Evolutionary conservation across 345 rosid genomes (phyloP), one percentile per base, ranked within the genome.

Genomic region (Ceriops tagal): DNA sequence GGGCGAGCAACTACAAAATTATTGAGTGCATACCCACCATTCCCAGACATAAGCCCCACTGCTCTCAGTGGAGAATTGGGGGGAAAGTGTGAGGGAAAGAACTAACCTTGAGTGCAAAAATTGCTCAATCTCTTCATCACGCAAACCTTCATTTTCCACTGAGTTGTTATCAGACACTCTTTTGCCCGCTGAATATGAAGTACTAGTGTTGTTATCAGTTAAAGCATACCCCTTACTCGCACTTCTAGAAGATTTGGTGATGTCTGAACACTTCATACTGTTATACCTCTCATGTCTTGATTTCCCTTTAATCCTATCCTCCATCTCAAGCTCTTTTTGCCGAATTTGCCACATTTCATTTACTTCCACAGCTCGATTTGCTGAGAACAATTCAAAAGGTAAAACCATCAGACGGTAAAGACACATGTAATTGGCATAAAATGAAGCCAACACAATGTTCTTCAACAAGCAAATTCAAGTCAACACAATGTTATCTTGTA

Each of bases 341-440:
- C 92, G 87, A 53, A 69, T 72, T 35, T 82, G 85, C 95, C 98
- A 93, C 93, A 93, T 88, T 77, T 93, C 97, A 68, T 77, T 88
- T 58, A 87, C 89, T 80, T 93, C 96, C 62, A 84, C 95, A 26
- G 85, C 84, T 86, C 82, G 85, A 81, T 91, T 93, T 52, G 93
- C 98, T 91, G 83, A 52, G 34, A 30, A 63, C 5, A 28, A 68
- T 62, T 32, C 30, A 37, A 58, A 27, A 72, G 39, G 61, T 49
- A 28, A 46, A 65, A 47, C 62, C 49, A 79, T 24, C 21, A 76
- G 56, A 52, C 59, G 39, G 58, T 31, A 31, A 30, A 66, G 26
- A 62, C 8, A 18, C 9, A 16, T 4, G 30, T 32, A 47, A 62
- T 28, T 26, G 27, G 35, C 51, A 34, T 18, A 15, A 56, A 21